Percentiles rank a stretch among this genome's conserved stretches.
These are phyloP conservation scores for Bipolaris cookei DNA, from an alignment of 2,329 filamentous ascomycete species.

Conservation along the genomic window DNA sequence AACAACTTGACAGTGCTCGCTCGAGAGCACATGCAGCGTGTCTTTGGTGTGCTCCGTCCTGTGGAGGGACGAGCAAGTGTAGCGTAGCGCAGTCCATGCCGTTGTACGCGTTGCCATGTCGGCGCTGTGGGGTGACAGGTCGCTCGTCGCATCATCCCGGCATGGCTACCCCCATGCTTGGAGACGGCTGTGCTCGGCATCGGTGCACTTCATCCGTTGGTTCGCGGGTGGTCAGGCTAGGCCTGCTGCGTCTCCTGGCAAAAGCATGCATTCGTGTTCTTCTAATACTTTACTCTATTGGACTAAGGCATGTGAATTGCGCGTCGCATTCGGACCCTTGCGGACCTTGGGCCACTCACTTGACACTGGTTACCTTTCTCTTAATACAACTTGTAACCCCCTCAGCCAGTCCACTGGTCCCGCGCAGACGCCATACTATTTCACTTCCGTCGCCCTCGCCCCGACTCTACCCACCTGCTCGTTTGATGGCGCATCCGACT, in stretches of 20 bases:
- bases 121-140: neutral
- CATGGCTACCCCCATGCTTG: neutral
- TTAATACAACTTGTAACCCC: neutral
- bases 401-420: neutral
- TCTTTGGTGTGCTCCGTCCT: neutral
- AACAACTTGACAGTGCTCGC: neutral
- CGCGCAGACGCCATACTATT: neutral
- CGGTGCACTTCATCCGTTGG: neutral
- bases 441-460: neutral
- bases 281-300: neutral
- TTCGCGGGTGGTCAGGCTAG: too few species aligned
- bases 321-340: slow-evolving; percentile 5
- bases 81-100: too few species aligned
- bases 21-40: too few species aligned
- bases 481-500: slow-evolving; percentile 17
- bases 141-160: neutral
- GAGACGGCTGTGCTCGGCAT: slow-evolving; percentile 4
- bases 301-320: slow-evolving; percentile 3
- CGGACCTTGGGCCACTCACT: neutral
- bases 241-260: too few species aligned
- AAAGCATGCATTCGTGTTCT: too few species aligned
- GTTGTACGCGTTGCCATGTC: neutral
- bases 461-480: neutral
- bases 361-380: neutral
- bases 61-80: too few species aligned